Conservation (phyloP, 1,284 basidiomycete species). For the Dichomitus squalens region DNA sequence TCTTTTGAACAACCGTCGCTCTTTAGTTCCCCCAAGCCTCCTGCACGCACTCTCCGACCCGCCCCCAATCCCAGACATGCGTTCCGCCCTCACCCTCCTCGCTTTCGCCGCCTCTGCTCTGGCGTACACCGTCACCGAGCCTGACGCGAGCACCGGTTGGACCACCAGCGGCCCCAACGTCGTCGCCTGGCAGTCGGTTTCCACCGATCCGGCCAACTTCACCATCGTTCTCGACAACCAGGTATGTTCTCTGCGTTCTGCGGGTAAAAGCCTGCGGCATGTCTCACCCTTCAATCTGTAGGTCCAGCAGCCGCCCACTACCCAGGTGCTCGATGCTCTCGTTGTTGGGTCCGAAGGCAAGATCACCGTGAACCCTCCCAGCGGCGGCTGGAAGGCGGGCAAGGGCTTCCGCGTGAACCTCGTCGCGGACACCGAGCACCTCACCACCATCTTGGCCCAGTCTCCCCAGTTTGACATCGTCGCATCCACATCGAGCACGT, state of each 20-base stretch:
- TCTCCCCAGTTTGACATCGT: constrained; percentile 60
- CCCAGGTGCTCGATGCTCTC: constrained; percentile 50
- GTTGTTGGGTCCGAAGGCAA: constrained; percentile 46
- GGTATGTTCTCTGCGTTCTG: constrained; percentile 37
- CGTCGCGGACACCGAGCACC: constrained; percentile 47
- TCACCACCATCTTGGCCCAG: constrained; percentile 64
- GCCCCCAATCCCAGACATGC: constrained; percentile 47
- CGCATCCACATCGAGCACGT: constrained; percentile 28
- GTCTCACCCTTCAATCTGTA: constrained; percentile 19
- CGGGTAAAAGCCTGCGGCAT: not conserved
- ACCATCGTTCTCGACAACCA: constrained; percentile 66
- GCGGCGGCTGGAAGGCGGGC: constrained; percentile 60
- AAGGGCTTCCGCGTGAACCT: constrained; percentile 70
- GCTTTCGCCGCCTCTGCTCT: constrained; percentile 54
- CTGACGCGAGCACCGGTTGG: constrained; percentile 57
- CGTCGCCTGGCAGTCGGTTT: constrained; percentile 65
- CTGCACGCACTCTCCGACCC: constrained; percentile 3
- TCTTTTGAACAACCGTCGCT: constrained; percentile 12
- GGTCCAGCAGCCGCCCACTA: constrained; percentile 31
- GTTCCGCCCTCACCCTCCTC: constrained; percentile 46
- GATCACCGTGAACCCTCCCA: constrained; percentile 50
- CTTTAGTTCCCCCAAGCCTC: constrained; percentile 11
- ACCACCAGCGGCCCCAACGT: constrained; percentile 57
- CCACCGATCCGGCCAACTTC: constrained; percentile 68
- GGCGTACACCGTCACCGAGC: constrained; percentile 64